Base-by-base conservation (phyloP, 2,329 filamentous ascomycete species). In the Fusarium protoensiforme region DNA sequence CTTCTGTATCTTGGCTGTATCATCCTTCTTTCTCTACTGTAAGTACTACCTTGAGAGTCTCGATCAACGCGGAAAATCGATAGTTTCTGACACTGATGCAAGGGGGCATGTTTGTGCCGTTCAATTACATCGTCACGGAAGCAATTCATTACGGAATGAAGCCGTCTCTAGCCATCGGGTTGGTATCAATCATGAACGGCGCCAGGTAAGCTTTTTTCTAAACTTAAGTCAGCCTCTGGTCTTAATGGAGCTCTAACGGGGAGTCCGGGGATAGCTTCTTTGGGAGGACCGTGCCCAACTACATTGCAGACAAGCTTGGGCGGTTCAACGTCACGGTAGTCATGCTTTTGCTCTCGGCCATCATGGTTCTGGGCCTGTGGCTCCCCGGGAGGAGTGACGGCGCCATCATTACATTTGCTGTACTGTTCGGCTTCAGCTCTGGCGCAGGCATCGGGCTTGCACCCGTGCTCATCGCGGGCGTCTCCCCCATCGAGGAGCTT, bases 41-140 rank as follows among this genome's bases (percentile, higher is more conserved):
- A 54, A 69, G 72, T 65, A 11, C 22, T 11, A 33, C 31, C 53
- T 2, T n/a, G n/a, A 8, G 5, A 29, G 46, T 29, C 46, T 22
- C 31, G 35, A 11, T 43, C 41, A 16, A 27, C 18, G 29, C 29
- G 11, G 13, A 35, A 41, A 22, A 57, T 31, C 38, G n/a, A 46
- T 39, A 59, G 41, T 59, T 43, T 22, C 66, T 68, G 33, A 72
- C 54, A 31, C 18, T 18, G 39, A 53, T 13, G 31, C 16, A 51
- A 74, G 66, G 67, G 71, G 67, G 64, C 22, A 61, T 75, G 59
- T 74, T 75, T 61, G 66, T 69, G 14, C 70, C 65, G 20, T 64
- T 74, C 56, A 73, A 72, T 43, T 71, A 69, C 54, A 73, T 75
- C 58, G 69, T 71, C 22, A 71, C 69, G 7, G 68, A 73, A 20